Evolutionary conservation across 306 rosid genomes (phyloP), one percentile per base, ranked within the genome.

Genomic region (Lathyrus tuberosus): DNA sequence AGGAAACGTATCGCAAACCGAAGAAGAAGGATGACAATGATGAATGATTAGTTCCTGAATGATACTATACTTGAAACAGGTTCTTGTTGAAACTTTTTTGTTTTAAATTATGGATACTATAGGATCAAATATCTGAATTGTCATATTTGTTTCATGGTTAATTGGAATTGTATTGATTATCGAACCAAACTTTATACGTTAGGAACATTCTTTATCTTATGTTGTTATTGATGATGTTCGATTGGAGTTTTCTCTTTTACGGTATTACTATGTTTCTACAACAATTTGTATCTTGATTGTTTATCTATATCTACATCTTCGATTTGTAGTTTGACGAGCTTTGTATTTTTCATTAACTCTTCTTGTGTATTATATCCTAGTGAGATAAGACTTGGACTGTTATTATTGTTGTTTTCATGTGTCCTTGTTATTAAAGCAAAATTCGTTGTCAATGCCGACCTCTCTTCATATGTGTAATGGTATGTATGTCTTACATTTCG

Each of bases 1-100:
- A 88, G 76, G 91, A 84, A 71, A 76, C 74, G 71, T 86, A 89
- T 76, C 94, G 87, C 46, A 87, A 84, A 54, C 94, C 91, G 71
- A 86, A 84, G 81, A 88, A 79, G 76, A 73, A 49, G 66, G 80
- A 67, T 9, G 80, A 71, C 1, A 83, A 81, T 22, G 84, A 20
- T 20, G 8, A 20, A 76, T 35, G 80, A 56, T 62, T 70, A 61
- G 10, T 48, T 47, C 52, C 73, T 61, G 26, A 24, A 24, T 26
- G 30, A 26, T 26, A 26, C 30, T 26, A 26, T 26, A 61, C 67
- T 35, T 1, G 24, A 72, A 64, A 70, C 76, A 77, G 85, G 72
- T 69, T 85, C 53, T 81, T 60, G 35, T 37, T 77, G 46, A 2
- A 56, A 49, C 8, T 5, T 26, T 4, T 28, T 57, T 62, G 24